Conservation (phyloP, 306 rosid genomes). For the Cicer chorassanicum region DNA sequence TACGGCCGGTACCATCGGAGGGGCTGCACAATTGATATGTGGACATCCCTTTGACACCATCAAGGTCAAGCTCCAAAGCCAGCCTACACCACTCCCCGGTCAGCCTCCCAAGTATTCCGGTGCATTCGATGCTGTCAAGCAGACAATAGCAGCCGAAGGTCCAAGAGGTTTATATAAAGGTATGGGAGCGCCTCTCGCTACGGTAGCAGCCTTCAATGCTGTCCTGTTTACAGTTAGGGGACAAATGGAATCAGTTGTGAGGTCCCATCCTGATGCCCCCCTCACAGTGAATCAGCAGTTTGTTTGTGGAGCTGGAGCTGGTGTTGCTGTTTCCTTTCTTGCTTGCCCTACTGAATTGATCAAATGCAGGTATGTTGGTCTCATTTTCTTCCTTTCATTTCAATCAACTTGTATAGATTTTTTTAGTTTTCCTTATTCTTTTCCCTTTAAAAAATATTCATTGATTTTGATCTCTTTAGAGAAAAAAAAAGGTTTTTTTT, state of each 20-base stretch:
- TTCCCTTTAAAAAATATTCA: background rate
- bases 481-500: no score
- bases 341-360: conserved; percentile 96
- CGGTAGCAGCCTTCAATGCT: conserved; percentile 97
- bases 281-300: conserved; percentile 77
- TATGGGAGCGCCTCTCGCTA: conserved; percentile 98
- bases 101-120: conserved; percentile 78
- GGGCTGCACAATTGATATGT: conserved; percentile 82
- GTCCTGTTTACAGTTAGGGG: conserved; percentile 91
- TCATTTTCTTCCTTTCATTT: conserved; percentile 23
- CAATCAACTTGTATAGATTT: background rate
- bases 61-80: conserved; percentile 99
- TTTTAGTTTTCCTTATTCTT: background rate
- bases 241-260: conserved; percentile 77
- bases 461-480: conserved; percentile 15
- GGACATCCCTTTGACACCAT: conserved; percentile 99
- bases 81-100: conserved; percentile 85
- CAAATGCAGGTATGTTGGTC: conserved; percentile 80
- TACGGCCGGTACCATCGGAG: conserved; percentile 89
- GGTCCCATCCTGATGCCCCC: conserved; percentile 78
- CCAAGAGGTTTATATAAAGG: conserved; percentile 91
- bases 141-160: conserved; percentile 94
- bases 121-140: conserved; percentile 92
- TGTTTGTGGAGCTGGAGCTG: conserved; percentile 90
- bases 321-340: conserved; percentile 87